Percentiles rank a stretch among this genome's conserved stretches.
phyloP scores from a whole-genome alignment of 2,329 filamentous ascomycete genomes.

The Phaeosphaeriaceae sp. region DNA sequence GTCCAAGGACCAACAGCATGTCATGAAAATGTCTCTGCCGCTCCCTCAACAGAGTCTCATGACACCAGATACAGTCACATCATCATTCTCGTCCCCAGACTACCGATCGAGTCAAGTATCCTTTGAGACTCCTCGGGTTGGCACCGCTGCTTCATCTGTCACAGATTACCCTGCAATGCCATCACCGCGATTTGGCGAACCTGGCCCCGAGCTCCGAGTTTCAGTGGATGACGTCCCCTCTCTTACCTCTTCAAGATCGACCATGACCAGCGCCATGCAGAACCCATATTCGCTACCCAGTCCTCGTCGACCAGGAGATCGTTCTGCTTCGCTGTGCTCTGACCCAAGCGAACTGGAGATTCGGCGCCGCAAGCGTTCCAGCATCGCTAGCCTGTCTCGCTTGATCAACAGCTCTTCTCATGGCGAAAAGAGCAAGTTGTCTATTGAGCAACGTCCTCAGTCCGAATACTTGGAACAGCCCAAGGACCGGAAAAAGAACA shows the following conservation, averaged over 20 bases:
- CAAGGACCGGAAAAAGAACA: constrained; percentile 71
- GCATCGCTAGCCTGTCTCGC: constrained; percentile 77
- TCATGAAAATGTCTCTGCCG: constrained; percentile 48
- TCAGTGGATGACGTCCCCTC: constrained; percentile 79
- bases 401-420: constrained; percentile 72
- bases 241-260: constrained; percentile 77
- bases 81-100: constrained; percentile 69
- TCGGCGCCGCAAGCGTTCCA: constrained; percentile 75
- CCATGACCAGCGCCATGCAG: constrained; percentile 74
- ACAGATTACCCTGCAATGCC: constrained; percentile 75
- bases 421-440: constrained; percentile 76
- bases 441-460: constrained; percentile 65
- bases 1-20: constrained; percentile 45
- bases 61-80: constrained; percentile 69
- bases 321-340: constrained; percentile 52
- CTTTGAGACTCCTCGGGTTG: constrained; percentile 74
- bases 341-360: constrained; percentile 48
- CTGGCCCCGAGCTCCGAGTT: constrained; percentile 73
- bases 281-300: constrained; percentile 52
- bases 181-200: constrained; percentile 75
- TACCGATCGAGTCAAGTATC: constrained; percentile 66
- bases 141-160: constrained; percentile 76
- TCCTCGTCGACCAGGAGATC: constrained; percentile 53
- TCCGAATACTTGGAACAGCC: constrained; percentile 62
- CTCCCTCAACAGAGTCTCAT: constrained; percentile 59